Evolutionary conservation across 1,284 basidiomycete species (phyloP).

Genomic region (Phaffia rhodozyma): DNA sequence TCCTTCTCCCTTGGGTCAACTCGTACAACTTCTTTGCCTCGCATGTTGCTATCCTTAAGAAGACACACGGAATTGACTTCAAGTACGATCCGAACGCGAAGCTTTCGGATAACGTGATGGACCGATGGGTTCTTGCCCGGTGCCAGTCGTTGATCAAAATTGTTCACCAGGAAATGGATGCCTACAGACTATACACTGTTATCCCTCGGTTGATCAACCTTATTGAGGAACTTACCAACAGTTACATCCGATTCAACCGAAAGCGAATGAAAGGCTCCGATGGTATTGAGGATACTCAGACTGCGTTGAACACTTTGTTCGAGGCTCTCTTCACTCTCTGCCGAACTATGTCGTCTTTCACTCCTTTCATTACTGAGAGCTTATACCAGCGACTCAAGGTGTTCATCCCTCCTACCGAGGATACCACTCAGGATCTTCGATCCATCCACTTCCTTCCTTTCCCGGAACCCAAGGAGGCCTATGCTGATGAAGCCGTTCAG

Average conservation of each 20-base stretch:
- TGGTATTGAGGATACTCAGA: conserved; percentile 73
- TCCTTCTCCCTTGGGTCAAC: conserved; percentile 97
- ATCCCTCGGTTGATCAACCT: conserved; percentile 86
- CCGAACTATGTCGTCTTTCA: conserved; percentile 94
- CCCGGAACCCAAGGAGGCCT: conserved; percentile 86
- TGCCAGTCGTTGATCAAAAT: conserved; percentile 92
- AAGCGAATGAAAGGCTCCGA: conserved; percentile 91
- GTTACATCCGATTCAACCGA: conserved; percentile 99
- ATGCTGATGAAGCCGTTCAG: conserved; percentile 93
- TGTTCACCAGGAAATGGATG: conserved; percentile 86
- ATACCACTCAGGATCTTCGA: conserved; percentile 58
- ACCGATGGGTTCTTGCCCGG: conserved; percentile 92
- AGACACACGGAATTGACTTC: conserved; percentile 67
- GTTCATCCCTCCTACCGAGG: conserved; percentile 66
- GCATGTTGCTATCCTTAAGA: conserved; percentile 81
- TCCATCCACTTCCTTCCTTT: conserved; percentile 94
- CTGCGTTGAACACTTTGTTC: conserved; percentile 90
- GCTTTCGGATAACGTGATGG: conserved; percentile 91
- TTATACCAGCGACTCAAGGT: conserved; percentile 81
- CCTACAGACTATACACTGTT: conserved; percentile 96
- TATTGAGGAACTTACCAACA: conserved; percentile 94
- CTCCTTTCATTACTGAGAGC: conserved; percentile 95
- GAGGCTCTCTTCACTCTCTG: conserved; percentile 90
- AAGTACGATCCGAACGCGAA: conserved; percentile 74
- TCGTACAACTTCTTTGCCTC: conserved; percentile 98